Evolutionary conservation across 1,284 basidiomycete species (phyloP).

Genomic region (Ceraceosorus bombacis): DNA sequence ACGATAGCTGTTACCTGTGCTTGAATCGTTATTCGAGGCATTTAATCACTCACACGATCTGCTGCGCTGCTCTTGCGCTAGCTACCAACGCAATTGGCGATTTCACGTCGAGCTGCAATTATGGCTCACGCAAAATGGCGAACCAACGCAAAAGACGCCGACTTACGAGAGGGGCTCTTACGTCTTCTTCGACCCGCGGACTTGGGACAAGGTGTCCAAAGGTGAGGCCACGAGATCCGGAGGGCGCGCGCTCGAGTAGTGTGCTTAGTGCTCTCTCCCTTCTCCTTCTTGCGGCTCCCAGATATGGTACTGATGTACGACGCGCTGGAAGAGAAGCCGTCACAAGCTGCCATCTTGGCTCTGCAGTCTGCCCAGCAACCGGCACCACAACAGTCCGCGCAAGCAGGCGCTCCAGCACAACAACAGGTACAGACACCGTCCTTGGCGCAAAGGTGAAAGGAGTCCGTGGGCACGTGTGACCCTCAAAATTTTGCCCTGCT

Average conservation of each 20-base stretch:
- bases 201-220: conserved; percentile 68
- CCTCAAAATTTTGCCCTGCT: no score
- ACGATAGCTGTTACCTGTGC: conserved; percentile 6
- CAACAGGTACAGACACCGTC: no score
- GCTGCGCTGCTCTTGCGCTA: conserved; percentile 41
- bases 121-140: conserved; percentile 91
- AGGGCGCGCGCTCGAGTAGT: background rate
- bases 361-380: no score
- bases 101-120: conserved; percentile 90
- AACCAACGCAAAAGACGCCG: conserved; percentile 75
- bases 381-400: no score
- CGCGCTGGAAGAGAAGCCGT: conserved; percentile 72
- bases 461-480: no score
- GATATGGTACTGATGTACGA: conserved; percentile 78
- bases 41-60: background rate
- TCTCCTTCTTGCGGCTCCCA: conserved; percentile 49
- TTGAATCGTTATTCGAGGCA: conserved; percentile 5
- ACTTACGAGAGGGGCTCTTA: conserved; percentile 82
- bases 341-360: conserved; percentile 3
- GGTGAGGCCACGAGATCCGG: conserved; percentile 2
- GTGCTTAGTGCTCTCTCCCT: background rate
- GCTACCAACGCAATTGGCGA: conserved; percentile 92
- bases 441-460: no score
- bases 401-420: no score
- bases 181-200: conserved; percentile 83